Base-by-base conservation (phyloP, 139 green algal genomes). In the Chlamydomonas sp. region DNA sequence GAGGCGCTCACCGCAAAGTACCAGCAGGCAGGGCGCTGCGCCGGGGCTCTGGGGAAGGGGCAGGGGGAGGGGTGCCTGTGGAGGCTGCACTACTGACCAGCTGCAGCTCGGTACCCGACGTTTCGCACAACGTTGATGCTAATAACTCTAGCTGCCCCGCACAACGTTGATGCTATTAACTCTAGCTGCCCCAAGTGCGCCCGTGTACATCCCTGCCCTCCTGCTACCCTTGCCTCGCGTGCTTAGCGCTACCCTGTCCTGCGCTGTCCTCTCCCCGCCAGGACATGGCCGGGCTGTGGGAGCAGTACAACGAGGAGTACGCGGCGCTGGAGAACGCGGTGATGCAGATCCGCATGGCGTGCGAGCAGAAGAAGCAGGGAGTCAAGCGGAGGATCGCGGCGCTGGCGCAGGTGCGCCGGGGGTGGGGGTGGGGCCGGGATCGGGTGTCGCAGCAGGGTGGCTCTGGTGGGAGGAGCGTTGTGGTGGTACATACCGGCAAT, bases 1-100 rank as follows among this genome's bases (percentile, higher is more conserved):
- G 85, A 92, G 64, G 62, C 57, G 2, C 62, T 92, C 62, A 92
- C 76, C n/a, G 16, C 5, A n/a, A 92, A 92, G 81, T 92, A 92
- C 81, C 85, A 90, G 81, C 89, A 92, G 89, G 89, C 90, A 49
- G 12, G 63, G 18, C 7, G 14, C 18, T 61, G 9, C 4, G 77
- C 10, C 20, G 74, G 3, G 49, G 57, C 49, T 3, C 4, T 6
- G 7, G 31, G 73, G 31, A 18, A 2, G 7, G 73, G 69, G 69
- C 16, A 31, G 69, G 20, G 5, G 69, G 12, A 57, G 14, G 14
- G 5, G 5, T 16, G 20, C 14, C 69, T 76, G 14, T 8, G 14
- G 12, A 12, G 31, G 31, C 31, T 49, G 31, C 31, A 49, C 31
- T 49, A 49, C 31, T 49, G 31, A 49, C 31, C 31, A 49, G 31